A percentile compares a stretch with the other conserved stretches of the same genome.
These are phyloP conservation scores for Ajuga chamaepitys DNA, from an alignment of 257 asterid genomes.

Conservation along the genomic window DNA sequence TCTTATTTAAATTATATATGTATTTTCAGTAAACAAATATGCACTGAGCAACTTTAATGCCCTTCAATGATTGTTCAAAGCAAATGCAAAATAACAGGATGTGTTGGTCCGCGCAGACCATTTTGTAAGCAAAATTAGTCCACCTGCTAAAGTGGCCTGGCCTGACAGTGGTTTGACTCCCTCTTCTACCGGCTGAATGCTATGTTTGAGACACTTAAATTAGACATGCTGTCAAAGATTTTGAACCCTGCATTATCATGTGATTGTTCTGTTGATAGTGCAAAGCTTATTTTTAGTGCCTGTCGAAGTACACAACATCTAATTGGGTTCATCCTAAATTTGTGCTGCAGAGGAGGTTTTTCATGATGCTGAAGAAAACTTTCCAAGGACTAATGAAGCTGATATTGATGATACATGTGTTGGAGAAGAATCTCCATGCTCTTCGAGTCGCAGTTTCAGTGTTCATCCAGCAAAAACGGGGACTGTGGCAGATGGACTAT, in stretches of 20 bases:
- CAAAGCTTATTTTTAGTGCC: background rate
- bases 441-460: conserved; percentile 35
- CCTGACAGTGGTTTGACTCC: background rate
- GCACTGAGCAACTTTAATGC: background rate
- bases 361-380: conserved; percentile 61
- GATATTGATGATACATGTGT: conserved; percentile 20
- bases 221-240: background rate
- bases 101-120: background rate
- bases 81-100: background rate
- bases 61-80: background rate
- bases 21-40: too few species aligned
- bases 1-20: too few species aligned
- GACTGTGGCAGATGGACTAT: conserved; percentile 20
- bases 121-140: background rate
- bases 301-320: background rate
- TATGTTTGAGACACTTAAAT: background rate
- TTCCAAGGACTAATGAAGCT: conserved; percentile 22
- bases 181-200: background rate
- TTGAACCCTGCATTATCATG: background rate
- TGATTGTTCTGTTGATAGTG: conserved; percentile 3
- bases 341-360: conserved; percentile 65
- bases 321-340: conserved; percentile 11
- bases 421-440: conserved; percentile 44
- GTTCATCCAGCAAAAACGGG: conserved; percentile 33
- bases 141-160: background rate